Base-by-base conservation (phyloP, 106 monocot genomes). In the Alisma plantagoaquatica region DNA sequence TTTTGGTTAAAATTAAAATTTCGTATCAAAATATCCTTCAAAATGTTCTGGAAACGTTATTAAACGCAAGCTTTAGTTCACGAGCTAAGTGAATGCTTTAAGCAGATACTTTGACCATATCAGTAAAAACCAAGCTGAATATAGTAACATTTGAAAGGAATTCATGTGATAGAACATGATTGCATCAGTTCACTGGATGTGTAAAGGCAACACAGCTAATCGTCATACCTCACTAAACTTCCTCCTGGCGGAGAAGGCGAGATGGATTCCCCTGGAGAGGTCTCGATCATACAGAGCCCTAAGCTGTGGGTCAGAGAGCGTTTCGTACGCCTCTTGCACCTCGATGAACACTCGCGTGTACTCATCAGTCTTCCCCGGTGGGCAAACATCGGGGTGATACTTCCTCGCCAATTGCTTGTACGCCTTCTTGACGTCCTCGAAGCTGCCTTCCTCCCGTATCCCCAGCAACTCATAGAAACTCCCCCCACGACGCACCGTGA, bases 301-400 rank as follows among this genome's bases (percentile, higher is more conserved):
- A 24, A 58, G 33, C n/a, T 46, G 23, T 0, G 98, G 98, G 53
- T 98, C 85, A 11, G 98, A 98, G 17, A 98, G 79, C 31, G 90
- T 98, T 86, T 83, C 82, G 43, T 93, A 93, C 2, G 92, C 92
- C 75, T 82, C 79, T 59, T 79, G 82, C 27, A 87, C 82, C 69
- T 74, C 76, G 38, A 87, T 93, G 65, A 93, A 93, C 41, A 67
- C 51, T 23, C 70, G 56, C 0, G 87, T 93, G 77, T 75, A 54
- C 71, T 82, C 86, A 29, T 74, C 79, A 12, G 79, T 53, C 41
- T 32, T 62, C 0, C 79, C 79, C 24, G 92, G 83, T 7, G 70
- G 70, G 29, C 54, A 63, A 15, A 71, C 63, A 29, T 63, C 71
- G 20, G 63, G 63, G 49, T 71, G 71, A 42, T 56, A 71, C 41